Evolutionary conservation across 805 yeast species (phyloP).

Genomic region (Saturnispora sekii): DNA sequence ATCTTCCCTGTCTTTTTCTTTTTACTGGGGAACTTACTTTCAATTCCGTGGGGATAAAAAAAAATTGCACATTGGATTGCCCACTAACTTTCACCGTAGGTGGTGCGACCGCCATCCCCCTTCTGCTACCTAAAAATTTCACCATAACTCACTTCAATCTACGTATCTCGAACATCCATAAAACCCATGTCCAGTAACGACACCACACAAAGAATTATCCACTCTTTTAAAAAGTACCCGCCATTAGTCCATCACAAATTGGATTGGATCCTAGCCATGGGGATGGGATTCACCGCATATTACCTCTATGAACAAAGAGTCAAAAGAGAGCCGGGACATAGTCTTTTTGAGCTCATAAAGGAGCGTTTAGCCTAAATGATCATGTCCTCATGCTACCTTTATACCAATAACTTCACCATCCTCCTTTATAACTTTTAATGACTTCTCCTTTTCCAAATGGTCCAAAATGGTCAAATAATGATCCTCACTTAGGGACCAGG

Average conservation of each 20-base stretch:
- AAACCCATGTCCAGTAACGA: neutral
- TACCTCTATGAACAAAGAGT: conserved; percentile 52
- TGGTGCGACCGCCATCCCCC: too few species aligned
- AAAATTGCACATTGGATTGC: too few species aligned
- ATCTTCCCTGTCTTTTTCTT: too few species aligned
- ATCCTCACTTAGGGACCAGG: neutral
- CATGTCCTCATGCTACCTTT: conserved; percentile 5
- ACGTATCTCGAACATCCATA: neutral
- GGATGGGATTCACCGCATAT: conserved; percentile 55
- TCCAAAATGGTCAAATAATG: conserved; percentile 30
- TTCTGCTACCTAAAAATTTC: too few species aligned
- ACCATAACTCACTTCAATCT: too few species aligned
- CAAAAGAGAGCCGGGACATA: conserved; percentile 50
- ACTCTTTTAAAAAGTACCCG: conserved; percentile 6
- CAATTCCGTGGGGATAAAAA: too few species aligned
- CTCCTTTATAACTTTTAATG: conserved; percentile 1
- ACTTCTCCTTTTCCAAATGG: conserved; percentile 30
- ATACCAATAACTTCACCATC: conserved; percentile 6
- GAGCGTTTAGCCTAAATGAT: conserved; percentile 7
- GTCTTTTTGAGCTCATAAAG: conserved; percentile 39
- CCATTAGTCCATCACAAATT: conserved; percentile 28
- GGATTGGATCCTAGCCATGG: conserved; percentile 59
- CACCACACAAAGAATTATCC: neutral
- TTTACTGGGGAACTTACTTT: too few species aligned
- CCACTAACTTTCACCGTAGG: neutral